Percentiles rank a stretch among this genome's conserved stretches.
Evolutionary conservation across 192 early-diverging fungal species (phyloP).

Genomic region (Coemansia sp.): DNA sequence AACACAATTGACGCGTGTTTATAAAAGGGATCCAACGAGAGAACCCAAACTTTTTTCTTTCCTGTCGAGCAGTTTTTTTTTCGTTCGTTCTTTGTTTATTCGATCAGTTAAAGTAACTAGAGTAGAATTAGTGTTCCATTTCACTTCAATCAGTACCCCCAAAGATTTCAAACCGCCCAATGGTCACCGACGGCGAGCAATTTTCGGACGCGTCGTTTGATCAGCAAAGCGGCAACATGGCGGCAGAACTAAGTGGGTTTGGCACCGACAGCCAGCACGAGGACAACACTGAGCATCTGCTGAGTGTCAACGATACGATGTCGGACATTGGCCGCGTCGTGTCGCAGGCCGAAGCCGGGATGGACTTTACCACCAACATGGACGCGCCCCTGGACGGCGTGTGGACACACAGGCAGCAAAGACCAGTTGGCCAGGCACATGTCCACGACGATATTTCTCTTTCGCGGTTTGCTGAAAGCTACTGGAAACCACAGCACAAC

Average conservation of each 20-base stretch:
- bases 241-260: slow-evolving; percentile 25
- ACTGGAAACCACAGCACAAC: slow-evolving; percentile 20
- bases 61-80: background rate
- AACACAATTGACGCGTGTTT: too few species aligned
- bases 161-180: too few species aligned
- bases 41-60: background rate
- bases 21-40: too few species aligned
- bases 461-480: slow-evolving; percentile 31
- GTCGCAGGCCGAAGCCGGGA: slow-evolving; percentile 31
- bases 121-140: background rate
- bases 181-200: slow-evolving; percentile 5
- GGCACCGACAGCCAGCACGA: background rate
- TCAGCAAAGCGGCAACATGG: slow-evolving; percentile 7
- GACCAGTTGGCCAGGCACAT: background rate
- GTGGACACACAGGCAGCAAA: slow-evolving; percentile 1
- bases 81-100: background rate
- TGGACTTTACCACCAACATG: slow-evolving; percentile 38
- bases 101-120: background rate
- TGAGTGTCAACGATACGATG: slow-evolving; percentile 15
- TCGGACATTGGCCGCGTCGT: slow-evolving; percentile 38
- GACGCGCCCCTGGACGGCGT: slow-evolving; percentile 36
- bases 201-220: slow-evolving; percentile 6
- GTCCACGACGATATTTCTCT: slow-evolving; percentile 27
- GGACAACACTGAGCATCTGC: slow-evolving; percentile 6
- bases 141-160: background rate